Evolutionary conservation across 192 early-diverging fungal species (phyloP), one percentile per base, ranked within the genome.

Genomic region (Coemansia sp.): DNA sequence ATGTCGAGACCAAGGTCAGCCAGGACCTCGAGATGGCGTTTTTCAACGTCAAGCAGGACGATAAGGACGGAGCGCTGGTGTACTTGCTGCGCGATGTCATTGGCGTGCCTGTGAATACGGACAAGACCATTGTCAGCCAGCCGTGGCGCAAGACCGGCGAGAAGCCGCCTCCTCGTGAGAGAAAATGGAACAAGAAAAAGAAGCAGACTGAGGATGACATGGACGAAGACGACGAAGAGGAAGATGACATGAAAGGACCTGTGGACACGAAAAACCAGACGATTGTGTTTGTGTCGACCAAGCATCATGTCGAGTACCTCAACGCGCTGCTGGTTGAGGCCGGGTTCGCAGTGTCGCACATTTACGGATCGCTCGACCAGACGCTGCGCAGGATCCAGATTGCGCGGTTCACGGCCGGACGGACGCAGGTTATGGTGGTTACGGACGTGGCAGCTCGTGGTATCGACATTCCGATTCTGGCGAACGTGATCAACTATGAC

Each of bases 371-470:
- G 27, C 79, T 99, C 4, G 97, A 99, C 71, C 97, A 96, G 73
- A 85, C 89, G 0, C 93, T 93, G 12, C 87, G 97, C 64, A 90
- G 89, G 61, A 89, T 89, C 54, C 91, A 98, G 73, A 93, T 97
- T 43, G 77, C 86, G 55, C 82, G 86, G 48, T 98, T 99, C 80
- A 82, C 94, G 14, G 82, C 83, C 11, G 93, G 92, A 3, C 80
- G 85, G 23, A 86, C 87, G 47, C 90, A 94, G 64, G 54, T 96
- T 0, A 62, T 99, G 43, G 86, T 99, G 16, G 97, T 99, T 21
- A 99, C 97, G 11, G 97, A 98, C 75, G 92, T 99, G 9, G 97
- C 97, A n/a, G 94, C 95, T 7, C 91, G 95, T 84, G 97, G 97
- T 91, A 94, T 99, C 64, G 97, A 99, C 85, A 93, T 99, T 39